Evolutionary conservation across 2,329 filamentous ascomycete species (phyloP).

Genomic region (Dactylellina parvicollis): DNA sequence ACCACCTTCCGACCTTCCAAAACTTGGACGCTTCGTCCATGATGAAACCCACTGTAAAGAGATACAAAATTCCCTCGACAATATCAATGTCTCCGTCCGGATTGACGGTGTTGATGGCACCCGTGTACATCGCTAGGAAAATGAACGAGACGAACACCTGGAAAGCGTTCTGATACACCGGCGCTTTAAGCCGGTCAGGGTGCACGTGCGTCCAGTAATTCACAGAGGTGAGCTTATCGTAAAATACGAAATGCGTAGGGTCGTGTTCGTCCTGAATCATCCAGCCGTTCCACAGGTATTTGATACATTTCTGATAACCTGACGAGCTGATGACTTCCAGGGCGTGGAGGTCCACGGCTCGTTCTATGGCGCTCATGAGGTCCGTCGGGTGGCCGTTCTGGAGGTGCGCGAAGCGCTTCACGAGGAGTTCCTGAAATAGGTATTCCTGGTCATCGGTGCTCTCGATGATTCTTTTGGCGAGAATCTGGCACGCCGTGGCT

Average conservation of each 20-base stretch:
- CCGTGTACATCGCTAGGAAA: slow-evolving; percentile 86
- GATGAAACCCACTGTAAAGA: slow-evolving; percentile 91
- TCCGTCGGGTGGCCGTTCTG: slow-evolving; percentile 75
- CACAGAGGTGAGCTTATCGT: slow-evolving; percentile 80
- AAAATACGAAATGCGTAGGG: slow-evolving; percentile 87
- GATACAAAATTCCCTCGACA: slow-evolving; percentile 83
- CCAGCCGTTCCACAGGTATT: slow-evolving; percentile 94
- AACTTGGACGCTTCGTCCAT: slow-evolving; percentile 88
- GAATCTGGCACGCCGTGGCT: slow-evolving; percentile 84
- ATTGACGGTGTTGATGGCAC: slow-evolving; percentile 94
- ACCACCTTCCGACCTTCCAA: slow-evolving; percentile 91
- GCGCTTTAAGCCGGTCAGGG: slow-evolving; percentile 78
- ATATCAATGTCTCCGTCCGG: slow-evolving; percentile 81
- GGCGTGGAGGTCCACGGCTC: slow-evolving; percentile 91
- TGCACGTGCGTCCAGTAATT: slow-evolving; percentile 84
- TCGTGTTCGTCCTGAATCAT: slow-evolving; percentile 94
- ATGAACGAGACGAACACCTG: slow-evolving; percentile 85
- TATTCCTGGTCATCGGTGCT: slow-evolving; percentile 80
- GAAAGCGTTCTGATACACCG: slow-evolving; percentile 88
- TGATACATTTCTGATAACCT: slow-evolving; percentile 88
- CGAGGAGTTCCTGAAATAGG: slow-evolving; percentile 76
- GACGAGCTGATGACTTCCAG: slow-evolving; percentile 87
- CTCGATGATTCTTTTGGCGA: slow-evolving; percentile 90
- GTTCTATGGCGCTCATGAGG: slow-evolving; percentile 87
- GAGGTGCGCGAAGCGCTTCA: slow-evolving; percentile 88